Evolutionary conservation across 768 basidiomycete species (phyloP), one percentile per base, ranked within the genome.

Genomic region (Termitomyces sp.): DNA sequence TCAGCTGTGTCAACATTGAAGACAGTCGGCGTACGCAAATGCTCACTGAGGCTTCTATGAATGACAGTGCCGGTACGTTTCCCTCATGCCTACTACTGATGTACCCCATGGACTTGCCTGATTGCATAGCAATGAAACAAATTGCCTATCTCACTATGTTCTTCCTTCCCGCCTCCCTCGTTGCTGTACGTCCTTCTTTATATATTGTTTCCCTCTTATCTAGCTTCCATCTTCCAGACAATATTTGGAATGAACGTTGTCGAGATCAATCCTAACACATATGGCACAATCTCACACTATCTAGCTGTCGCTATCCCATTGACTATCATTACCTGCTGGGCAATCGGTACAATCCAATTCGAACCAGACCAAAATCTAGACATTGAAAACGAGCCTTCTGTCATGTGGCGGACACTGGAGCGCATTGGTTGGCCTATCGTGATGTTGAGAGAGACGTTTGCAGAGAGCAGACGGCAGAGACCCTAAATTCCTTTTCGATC

Each of bases 101-200:
- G 10, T 47, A 12, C n/a, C 8, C 24, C 12, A 18, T 47, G 8
- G 2, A 47, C 36, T 58, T 14, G 42, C 9, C 20, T 29, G 37
- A 41, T 36, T 32, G 22, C 20, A 22, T 50, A 74, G 79, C 76
- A 18, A 79, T 80, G 74, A 79, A 79, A 56, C 74, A 83, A 53
- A 78, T 86, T 32, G 76, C 82, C 0, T 84, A 83, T 58, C 68
- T 86, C 1, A 82, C 83, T 0, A 85, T 85, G 81, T 64, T 84
- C 18, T 86, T 85, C 65, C 69, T 86, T 9, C 85, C 85, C 0
- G 78, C 81, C 2, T 76, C 77, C 14, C 80, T 86, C 47, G 68
- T 73, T 32, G 76, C 76, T 8, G 76, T 78, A 63, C 52, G 72
- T 67, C 42, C 29, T 20, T 14, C 48, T 42, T 39, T 54, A 46